These are phyloP conservation scores for Oidiodendron maius DNA, from an alignment of 495 filamentous ascomycete species.

Conservation along the genomic window DNA sequence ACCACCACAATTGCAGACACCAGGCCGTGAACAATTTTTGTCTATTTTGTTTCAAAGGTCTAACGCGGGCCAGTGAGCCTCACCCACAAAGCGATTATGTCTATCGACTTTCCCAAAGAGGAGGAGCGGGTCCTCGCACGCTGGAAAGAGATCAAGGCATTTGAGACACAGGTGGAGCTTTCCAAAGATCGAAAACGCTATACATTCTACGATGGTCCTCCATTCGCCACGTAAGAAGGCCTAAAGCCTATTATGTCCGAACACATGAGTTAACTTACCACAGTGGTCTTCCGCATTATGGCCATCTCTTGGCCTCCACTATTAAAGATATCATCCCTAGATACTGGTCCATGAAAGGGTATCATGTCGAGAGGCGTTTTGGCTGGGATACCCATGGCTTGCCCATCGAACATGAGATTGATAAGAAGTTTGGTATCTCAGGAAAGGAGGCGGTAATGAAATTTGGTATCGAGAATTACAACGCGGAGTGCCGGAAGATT, in stretches of 20 bases:
- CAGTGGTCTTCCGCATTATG: constrained; percentile 86
- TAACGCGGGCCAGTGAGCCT: not conserved
- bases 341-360: constrained; percentile 98
- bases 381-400: constrained; percentile 92
- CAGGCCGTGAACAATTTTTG: too few species aligned
- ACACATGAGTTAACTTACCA: not conserved
- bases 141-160: constrained; percentile 90
- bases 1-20: too few species aligned
- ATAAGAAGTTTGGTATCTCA: constrained; percentile 91
- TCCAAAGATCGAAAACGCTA: constrained; percentile 67
- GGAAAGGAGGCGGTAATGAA: constrained; percentile 83
- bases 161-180: constrained; percentile 57
- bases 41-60: not conserved
- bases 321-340: constrained; percentile 97
- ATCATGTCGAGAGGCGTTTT: constrained; percentile 69
- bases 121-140: constrained; percentile 74
- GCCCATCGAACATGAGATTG: constrained; percentile 96
- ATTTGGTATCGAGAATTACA: constrained; percentile 86
- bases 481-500: constrained; percentile 86
- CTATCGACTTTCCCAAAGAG: constrained; percentile 79
- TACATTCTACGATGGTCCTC: constrained; percentile 73
- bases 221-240: constrained; percentile 39
- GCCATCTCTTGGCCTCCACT: constrained; percentile 89
- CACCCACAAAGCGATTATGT: not conserved
- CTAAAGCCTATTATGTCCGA: constrained; percentile 42